phyloP scores from a whole-genome alignment of 495 filamentous ascomycete species.

The Penicillium nucicola region DNA sequence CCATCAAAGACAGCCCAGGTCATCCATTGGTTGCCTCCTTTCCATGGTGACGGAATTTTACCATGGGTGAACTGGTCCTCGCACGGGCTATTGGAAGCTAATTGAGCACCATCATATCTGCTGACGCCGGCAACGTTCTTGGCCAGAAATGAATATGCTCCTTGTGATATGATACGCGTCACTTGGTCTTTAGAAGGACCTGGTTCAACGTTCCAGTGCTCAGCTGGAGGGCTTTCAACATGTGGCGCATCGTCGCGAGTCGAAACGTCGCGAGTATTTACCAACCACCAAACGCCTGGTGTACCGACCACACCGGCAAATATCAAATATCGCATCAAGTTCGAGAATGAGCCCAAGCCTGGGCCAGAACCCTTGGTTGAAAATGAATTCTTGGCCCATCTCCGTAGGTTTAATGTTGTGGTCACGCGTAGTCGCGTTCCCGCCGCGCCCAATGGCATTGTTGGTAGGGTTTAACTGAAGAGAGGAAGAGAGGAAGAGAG shows the following conservation, averaged over 20 bases:
- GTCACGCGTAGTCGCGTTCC: too few relatives aligned
- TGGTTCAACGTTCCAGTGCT: constrained; percentile 8
- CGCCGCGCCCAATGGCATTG: too few relatives aligned
- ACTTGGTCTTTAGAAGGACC: constrained; percentile 24
- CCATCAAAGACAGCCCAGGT: constrained; percentile 51
- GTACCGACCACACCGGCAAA: too few relatives aligned
- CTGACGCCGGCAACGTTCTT: constrained; percentile 20
- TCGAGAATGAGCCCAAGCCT: too few relatives aligned
- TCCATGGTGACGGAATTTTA: constrained; percentile 36
- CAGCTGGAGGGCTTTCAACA: constrained; percentile 10
- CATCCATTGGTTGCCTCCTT: constrained; percentile 40
- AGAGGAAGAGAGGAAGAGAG: too few relatives aligned
- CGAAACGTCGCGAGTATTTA: too few relatives aligned
- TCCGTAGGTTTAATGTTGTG: too few relatives aligned
- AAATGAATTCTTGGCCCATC: too few relatives aligned
- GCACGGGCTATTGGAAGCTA: constrained; percentile 45
- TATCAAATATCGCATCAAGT: too few relatives aligned
- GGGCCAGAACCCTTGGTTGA: too few relatives aligned
- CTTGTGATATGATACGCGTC: constrained; percentile 24
- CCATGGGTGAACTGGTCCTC: constrained; percentile 50
- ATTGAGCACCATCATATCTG: constrained; percentile 45
- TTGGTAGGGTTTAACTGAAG: too few relatives aligned
- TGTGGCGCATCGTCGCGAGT: constrained; percentile 18
- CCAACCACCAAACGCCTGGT: too few relatives aligned
- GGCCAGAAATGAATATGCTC: constrained; percentile 30